Conservation (phyloP, 805 yeast genomes). For the Pichia nanzhaoensis region DNA sequence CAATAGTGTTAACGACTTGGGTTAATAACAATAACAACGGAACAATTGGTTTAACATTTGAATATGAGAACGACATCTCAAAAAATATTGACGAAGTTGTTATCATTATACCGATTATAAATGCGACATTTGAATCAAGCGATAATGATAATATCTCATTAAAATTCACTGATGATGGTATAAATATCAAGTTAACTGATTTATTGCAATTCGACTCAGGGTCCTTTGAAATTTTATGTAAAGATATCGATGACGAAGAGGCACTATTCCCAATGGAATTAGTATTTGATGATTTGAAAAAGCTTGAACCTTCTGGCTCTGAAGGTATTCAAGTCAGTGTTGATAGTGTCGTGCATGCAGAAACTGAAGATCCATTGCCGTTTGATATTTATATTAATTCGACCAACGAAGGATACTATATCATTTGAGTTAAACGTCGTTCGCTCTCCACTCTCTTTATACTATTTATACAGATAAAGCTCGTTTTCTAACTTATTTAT, state of each 20-base stretch:
- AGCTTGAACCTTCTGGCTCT: constrained; percentile 17
- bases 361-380: constrained; percentile 44
- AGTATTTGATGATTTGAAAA: constrained; percentile 41
- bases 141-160: constrained; percentile 50
- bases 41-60: constrained; percentile 71
- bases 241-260: constrained; percentile 66
- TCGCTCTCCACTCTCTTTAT: neutral
- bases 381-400: constrained; percentile 59
- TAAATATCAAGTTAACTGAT: constrained; percentile 55
- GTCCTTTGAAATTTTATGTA: constrained; percentile 72
- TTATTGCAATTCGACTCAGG: constrained; percentile 50
- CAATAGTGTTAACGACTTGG: constrained; percentile 82
- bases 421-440: constrained; percentile 30
- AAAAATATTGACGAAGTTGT: constrained; percentile 47
- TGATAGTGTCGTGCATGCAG: constrained; percentile 51
- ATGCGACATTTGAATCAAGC: constrained; percentile 46
- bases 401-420: constrained; percentile 51
- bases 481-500: neutral
- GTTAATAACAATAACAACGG: constrained; percentile 56
- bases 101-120: constrained; percentile 59
- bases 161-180: constrained; percentile 60
- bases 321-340: constrained; percentile 48
- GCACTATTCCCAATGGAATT: constrained; percentile 83
- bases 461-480: neutral
- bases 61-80: constrained; percentile 65